A percentile compares a stretch with the other conserved stretches of the same genome.
Conservation (phyloP, 805 yeast species). For the Suhomyces vadensis region DNA sequence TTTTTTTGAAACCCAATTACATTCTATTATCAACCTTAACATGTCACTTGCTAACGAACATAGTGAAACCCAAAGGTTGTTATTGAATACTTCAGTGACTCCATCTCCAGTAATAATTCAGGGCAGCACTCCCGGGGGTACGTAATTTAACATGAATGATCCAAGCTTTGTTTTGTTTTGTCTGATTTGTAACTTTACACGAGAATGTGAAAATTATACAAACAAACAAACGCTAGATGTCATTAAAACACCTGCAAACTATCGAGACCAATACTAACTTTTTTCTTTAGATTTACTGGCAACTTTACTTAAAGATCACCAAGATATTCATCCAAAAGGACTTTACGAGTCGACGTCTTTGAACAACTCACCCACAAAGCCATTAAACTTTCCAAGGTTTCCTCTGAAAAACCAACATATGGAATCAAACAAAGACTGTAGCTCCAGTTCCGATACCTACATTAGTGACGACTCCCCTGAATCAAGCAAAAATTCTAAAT, state of each 20-base stretch:
- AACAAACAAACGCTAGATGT: not conserved
- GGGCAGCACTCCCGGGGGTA: not conserved
- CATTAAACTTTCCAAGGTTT: conserved; percentile 28
- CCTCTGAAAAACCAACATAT: conserved; percentile 6
- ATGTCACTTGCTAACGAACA: conserved; percentile 1
- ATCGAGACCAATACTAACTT: not conserved
- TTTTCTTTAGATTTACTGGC: not conserved
- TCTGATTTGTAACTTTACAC: not conserved
- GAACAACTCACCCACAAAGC: conserved; percentile 33
- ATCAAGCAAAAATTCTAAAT: not conserved
- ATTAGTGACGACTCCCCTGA: conserved; percentile 31
- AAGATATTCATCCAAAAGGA: not conserved
- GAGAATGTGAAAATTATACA: not conserved
- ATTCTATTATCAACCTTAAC: not conserved
- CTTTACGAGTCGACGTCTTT: conserved; percentile 13
- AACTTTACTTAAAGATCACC: not conserved
- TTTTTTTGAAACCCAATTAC: not conserved
- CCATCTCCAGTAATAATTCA: not conserved
- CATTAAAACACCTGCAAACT: no score
- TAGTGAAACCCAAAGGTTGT: conserved; percentile 1
- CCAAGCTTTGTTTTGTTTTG: no score
- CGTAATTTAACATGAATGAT: not conserved
- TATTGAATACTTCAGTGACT: conserved; percentile 1
- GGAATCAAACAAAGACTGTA: conserved; percentile 28
- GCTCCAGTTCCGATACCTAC: conserved; percentile 44